Evolutionary conservation across 768 basidiomycete genomes (phyloP), one percentile per base, ranked within the genome.

Genomic region (Leccinum aurantiacum): DNA sequence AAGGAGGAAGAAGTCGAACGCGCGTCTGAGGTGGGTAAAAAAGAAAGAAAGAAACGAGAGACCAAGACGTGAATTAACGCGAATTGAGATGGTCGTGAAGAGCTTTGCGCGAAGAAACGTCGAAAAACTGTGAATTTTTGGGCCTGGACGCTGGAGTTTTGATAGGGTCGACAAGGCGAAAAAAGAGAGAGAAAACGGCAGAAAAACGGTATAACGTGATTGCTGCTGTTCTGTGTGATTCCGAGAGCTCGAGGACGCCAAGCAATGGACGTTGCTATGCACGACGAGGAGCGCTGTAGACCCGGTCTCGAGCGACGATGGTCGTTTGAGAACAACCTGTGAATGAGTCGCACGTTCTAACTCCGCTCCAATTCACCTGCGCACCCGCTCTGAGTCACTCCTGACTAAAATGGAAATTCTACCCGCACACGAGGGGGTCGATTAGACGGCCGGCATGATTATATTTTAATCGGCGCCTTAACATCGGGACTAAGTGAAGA

Each of bases 281-380:
- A 60, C 60, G 48, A 64, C 61, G 59, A 10, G 29, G 66, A 59
- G 54, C 49, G 60, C 64, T 67, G 58, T 54, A 38, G 65, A 62
- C 61, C 66, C 57, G 53, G 57, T 37, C 46, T 59, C 41, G 63
- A 64, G 62, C 62, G 67, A 74, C 68, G 68, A 62, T 75, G 72
- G 74, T 62, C 55, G 72, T 73, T 63, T 64, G 72, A 64, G 64
- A 67, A 73, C 69, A 73, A 73, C 67, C 72, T 73, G 72, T 66
- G 70, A 61, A 72, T 65, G 68, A 60, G 66, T 67, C 68, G 54
- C 60, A 65, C 59, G 58, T 73, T 73, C 60, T 15, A 74, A 70
- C 72, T 73, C 72, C 72, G 72, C 70, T 54, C 46, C 63, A 73
- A 73, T 72, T 74, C 61, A 67, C 59, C 14, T 31, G 58, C 19